Percentiles rank a stretch among this genome's conserved stretches.
phyloP scores from a whole-genome alignment of 257 asterid species.

The Plectranthus barbatus region DNA sequence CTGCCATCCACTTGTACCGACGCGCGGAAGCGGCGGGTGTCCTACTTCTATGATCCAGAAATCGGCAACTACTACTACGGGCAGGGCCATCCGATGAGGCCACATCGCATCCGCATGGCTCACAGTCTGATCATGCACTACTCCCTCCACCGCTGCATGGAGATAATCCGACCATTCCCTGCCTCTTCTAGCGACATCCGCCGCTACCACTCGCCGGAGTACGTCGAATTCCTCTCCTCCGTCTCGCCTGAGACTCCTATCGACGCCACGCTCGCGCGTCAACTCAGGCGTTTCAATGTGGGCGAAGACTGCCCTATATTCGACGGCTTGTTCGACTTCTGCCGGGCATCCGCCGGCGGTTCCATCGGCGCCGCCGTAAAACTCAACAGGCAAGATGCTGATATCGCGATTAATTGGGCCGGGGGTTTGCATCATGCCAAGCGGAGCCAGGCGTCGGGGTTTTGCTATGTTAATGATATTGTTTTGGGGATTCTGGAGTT shows the following conservation, averaged over 20 bases:
- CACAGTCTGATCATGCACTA: constrained; percentile 63
- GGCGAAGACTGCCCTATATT: too few species aligned
- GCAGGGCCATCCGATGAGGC: too few species aligned
- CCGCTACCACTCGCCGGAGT: constrained; percentile 59
- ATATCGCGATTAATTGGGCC: constrained; percentile 90
- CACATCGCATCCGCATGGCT: constrained; percentile 77
- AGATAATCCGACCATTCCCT: constrained; percentile 50
- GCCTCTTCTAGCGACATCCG: constrained; percentile 45
- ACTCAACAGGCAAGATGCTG: constrained; percentile 61
- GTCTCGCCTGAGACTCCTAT: constrained; percentile 47
- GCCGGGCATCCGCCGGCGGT: constrained; percentile 77
- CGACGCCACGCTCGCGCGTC: constrained; percentile 39
- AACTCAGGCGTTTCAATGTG: constrained; percentile 60
- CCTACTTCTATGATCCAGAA: constrained; percentile 72
- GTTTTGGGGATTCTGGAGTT: constrained; percentile 78
- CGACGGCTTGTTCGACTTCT: constrained; percentile 53
- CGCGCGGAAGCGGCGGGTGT: constrained; percentile 63
- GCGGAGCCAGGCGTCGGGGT: constrained; percentile 77
- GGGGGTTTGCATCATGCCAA: constrained; percentile 91
- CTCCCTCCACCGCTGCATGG: constrained; percentile 63
- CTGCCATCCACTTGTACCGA: constrained; percentile 59
- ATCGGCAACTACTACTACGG: constrained; percentile 70
- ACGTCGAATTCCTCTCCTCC: constrained; percentile 53
- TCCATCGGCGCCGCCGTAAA: constrained; percentile 81
- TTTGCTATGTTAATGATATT: constrained; percentile 75